Base-by-base conservation (phyloP, 1,284 basidiomycete genomes). In the Sporisorium scitamineum region DNA sequence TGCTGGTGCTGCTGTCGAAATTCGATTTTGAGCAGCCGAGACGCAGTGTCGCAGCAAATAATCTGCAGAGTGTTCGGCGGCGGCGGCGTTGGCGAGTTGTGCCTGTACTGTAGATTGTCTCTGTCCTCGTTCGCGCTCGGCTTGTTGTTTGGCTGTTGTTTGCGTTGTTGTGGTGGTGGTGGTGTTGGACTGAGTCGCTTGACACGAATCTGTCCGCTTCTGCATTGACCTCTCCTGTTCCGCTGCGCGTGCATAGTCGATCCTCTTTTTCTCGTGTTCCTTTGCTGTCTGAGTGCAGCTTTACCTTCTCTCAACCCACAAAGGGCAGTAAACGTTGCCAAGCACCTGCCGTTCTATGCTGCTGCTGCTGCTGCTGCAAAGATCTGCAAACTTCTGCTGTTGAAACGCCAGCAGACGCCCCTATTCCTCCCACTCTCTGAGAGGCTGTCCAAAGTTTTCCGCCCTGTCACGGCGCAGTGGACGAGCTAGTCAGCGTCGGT, bases 251-350 rank as follows among this genome's bases (percentile, higher is more conserved):
- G 26, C 32, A 16, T 53, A n/a, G 48, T 51, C 31, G 48, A 20
- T 54, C 39, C 24, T 41, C 2, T 14, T 2, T 16, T 10, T n/a
- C 22, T 14, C 45, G 26, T 22, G 8, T 45, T 45, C 44, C 22
- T 53, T 53, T 24, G 11, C 32, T 59, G 53, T 55, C 37, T 56
- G 45, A 59, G 63, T 66, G 63, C 60, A 60, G 64, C 37, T 60
- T 34, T 60, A n/a, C 34, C 20, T 48, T 20, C 32, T n/a, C 5
- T 52, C 26, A 20, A 27, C 54, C 42, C 44, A 39, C 44, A 37
- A 47, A 26, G 42, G 29, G 42, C 18, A 32, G 11, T 39, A 1
- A 18, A 18, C 3, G 5, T 39, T 39, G 37, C 37, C 34, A 37
- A 37, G 13, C 34, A 37, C 9, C 34, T 37, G 3, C 34, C 14